These are phyloP conservation scores for Pseudocercospora vitis DNA, from an alignment of 2,329 filamentous ascomycete genomes.

Conservation along the genomic window DNA sequence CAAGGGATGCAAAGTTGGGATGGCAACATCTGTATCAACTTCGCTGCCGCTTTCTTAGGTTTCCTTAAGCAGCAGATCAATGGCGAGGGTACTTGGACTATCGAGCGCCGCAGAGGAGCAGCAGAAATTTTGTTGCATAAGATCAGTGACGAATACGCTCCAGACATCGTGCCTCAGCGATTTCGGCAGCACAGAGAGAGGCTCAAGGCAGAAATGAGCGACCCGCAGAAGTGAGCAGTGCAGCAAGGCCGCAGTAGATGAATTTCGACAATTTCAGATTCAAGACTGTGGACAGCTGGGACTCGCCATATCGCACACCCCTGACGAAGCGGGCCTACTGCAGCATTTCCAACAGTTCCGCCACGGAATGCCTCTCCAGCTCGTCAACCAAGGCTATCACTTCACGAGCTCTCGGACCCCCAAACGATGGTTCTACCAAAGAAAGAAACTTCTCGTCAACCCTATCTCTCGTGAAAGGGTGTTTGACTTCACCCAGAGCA, in stretches of 20 bases:
- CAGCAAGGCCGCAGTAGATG: too few species aligned
- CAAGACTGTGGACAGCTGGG: too few species aligned
- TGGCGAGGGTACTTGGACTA: constrained; percentile 76
- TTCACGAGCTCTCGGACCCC: constrained; percentile 22
- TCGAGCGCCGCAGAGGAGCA: constrained; percentile 62
- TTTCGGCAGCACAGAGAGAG: constrained; percentile 20
- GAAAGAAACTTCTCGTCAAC: constrained; percentile 35
- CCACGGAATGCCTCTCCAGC: constrained; percentile 27
- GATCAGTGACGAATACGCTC: constrained; percentile 41
- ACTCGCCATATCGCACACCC: too few species aligned
- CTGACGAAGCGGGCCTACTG: too few species aligned
- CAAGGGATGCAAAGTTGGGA: constrained; percentile 74
- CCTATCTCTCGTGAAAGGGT: constrained; percentile 33
- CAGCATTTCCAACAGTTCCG: constrained; percentile 24
- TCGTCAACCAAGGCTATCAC: constrained; percentile 29
- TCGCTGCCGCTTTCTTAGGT: constrained; percentile 72
- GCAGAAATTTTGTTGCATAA: constrained; percentile 72
- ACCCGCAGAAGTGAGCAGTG: neutral
- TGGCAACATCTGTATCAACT: constrained; percentile 91
- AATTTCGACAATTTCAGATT: too few species aligned
- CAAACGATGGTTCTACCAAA: constrained; percentile 29
- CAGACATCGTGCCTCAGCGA: constrained; percentile 16
- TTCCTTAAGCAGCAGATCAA: constrained; percentile 46
- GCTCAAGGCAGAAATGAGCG: constrained; percentile 6
- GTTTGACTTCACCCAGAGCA: constrained; percentile 34